Evolutionary conservation across 106 monocot species (phyloP).

Genomic region (Dendrobium catenatum): DNA sequence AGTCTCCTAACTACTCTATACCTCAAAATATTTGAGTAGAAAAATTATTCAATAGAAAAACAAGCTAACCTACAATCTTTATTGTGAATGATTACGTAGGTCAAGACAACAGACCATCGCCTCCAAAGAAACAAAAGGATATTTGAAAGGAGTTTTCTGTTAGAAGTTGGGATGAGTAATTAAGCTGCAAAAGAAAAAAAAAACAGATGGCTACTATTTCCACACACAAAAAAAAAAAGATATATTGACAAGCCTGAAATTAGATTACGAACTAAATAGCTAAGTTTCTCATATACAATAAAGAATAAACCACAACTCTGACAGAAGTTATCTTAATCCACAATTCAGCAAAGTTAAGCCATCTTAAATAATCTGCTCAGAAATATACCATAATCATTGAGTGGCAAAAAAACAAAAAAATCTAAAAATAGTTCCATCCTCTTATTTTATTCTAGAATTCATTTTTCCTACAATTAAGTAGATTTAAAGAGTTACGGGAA

Average conservation of each 20-base stretch:
- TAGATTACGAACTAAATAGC: background rate
- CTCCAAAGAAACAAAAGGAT: conserved; percentile 1
- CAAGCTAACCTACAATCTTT: background rate
- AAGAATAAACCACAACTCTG: background rate
- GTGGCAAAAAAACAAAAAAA: background rate
- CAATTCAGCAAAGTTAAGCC: background rate
- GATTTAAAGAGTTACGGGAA: background rate
- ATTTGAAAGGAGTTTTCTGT: background rate
- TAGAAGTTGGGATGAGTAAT: background rate
- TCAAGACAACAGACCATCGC: background rate
- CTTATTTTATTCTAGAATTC: background rate
- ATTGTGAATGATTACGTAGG: background rate
- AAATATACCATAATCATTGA: background rate
- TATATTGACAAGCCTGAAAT: background rate
- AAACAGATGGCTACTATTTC: background rate
- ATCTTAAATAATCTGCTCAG: background rate
- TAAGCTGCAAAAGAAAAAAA: background rate
- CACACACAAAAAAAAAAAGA: background rate
- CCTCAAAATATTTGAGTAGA: background rate
- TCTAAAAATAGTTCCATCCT: background rate
- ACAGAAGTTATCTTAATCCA: background rate
- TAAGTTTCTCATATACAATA: background rate
- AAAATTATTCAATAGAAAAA: background rate
- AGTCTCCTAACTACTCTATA: background rate
- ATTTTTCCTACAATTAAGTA: background rate